phyloP scores from a whole-genome alignment of 192 early-diverging fungal species.

The Gamsiella multidivaricata region DNA sequence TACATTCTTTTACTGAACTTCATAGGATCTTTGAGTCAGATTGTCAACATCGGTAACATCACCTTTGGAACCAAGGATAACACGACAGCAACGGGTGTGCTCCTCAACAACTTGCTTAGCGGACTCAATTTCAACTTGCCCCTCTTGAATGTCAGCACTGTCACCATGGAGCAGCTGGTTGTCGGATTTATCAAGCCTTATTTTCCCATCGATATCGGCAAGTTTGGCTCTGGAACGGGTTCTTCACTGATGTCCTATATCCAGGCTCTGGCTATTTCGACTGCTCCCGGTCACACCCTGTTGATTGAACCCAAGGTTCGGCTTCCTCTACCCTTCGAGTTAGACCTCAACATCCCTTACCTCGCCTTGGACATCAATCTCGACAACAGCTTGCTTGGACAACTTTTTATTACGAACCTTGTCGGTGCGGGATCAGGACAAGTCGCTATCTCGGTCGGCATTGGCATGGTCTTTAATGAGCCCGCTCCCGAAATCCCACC shows the following conservation, averaged over 20 bases:
- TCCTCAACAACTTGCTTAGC: slow-evolving; percentile 39
- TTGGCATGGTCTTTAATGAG: slow-evolving; percentile 45
- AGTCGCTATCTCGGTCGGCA: slow-evolving; percentile 40
- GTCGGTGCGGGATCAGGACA: slow-evolving; percentile 37
- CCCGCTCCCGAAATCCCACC: slow-evolving; percentile 36
- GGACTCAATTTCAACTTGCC: slow-evolving; percentile 40
- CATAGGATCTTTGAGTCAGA: slow-evolving; percentile 38
- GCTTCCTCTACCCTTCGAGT: slow-evolving; percentile 36
- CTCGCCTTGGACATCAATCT: slow-evolving; percentile 46
- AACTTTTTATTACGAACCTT: slow-evolving; percentile 36
- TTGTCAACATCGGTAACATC: slow-evolving; percentile 50
- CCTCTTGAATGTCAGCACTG: slow-evolving; percentile 45
- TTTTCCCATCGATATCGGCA: slow-evolving; percentile 43
- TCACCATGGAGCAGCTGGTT: slow-evolving; percentile 28
- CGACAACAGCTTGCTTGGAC: slow-evolving; percentile 29
- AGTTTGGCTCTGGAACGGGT: slow-evolving; percentile 15
- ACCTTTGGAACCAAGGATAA: slow-evolving; percentile 34
- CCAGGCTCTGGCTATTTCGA: slow-evolving; percentile 40
- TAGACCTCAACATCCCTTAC: slow-evolving; percentile 50
- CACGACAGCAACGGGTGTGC: slow-evolving; percentile 8
- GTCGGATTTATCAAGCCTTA: slow-evolving; percentile 24
- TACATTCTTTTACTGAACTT: not conserved
- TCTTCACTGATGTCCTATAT: slow-evolving; percentile 31
- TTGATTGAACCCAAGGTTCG: slow-evolving; percentile 39
- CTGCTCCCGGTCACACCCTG: slow-evolving; percentile 45